A percentile compares a stretch with the other conserved stretches of the same genome.
phyloP scores from a whole-genome alignment of 768 basidiomycete species.

The Lactarius vividus region DNA sequence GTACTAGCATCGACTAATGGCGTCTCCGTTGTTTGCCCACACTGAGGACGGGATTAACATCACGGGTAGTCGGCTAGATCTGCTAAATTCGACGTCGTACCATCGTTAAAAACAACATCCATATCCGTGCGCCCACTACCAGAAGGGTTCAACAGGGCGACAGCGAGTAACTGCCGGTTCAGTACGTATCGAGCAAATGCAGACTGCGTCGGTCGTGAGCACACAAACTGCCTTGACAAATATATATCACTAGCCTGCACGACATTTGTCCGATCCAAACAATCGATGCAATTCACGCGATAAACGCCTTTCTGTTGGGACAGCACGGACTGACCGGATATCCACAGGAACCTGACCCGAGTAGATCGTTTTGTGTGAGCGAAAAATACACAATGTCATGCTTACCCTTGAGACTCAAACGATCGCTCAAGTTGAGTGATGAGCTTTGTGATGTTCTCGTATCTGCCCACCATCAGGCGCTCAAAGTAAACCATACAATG shows the following conservation, averaged over 20 bases:
- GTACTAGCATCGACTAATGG: conserved; percentile 85
- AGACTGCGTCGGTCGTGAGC: conserved; percentile 50
- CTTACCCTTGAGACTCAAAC: conserved; percentile 79
- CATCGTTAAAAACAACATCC: conserved; percentile 77
- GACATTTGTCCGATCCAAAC: conserved; percentile 92
- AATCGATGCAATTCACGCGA: conserved; percentile 94
- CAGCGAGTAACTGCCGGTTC: conserved; percentile 66
- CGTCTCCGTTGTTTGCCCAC: conserved; percentile 99
- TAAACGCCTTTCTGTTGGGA: conserved; percentile 85
- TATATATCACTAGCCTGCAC: conserved; percentile 56
- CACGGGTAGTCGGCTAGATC: conserved; percentile 7
- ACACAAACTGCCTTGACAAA: neutral
- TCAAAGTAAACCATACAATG: conserved; percentile 19
- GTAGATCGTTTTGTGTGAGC: neutral
- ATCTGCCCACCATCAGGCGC: conserved; percentile 42
- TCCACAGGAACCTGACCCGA: conserved; percentile 72
- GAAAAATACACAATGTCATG: neutral
- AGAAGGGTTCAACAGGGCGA: conserved; percentile 60
- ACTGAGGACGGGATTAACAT: conserved; percentile 42
- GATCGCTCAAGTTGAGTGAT: conserved; percentile 64
- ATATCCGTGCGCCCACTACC: conserved; percentile 55
- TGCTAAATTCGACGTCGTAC: conserved; percentile 36
- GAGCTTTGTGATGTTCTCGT: conserved; percentile 86
- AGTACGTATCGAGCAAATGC: conserved; percentile 88
- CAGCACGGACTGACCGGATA: conserved; percentile 63